Evolutionary conservation across 2,329 filamentous ascomycete species (phyloP).

Genomic region (Colletotrichum caudatum): DNA sequence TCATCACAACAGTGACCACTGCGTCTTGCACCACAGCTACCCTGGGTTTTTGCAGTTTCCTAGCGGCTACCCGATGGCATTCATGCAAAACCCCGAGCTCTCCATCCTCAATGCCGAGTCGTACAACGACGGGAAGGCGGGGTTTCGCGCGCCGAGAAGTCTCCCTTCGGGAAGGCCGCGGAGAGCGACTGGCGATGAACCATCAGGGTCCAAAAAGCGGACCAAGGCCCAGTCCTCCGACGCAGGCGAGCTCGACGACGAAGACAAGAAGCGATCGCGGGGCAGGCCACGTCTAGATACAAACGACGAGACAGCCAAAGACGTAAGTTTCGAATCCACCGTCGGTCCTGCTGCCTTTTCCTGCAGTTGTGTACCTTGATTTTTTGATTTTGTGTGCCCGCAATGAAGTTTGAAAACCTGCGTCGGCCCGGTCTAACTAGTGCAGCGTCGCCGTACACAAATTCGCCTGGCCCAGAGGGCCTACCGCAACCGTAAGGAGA

Average conservation of each 20-base stretch:
- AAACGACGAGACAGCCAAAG: slow-evolving; percentile 81
- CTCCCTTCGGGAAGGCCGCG: slow-evolving; percentile 40
- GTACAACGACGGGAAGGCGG: slow-evolving; percentile 53
- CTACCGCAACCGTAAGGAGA: slow-evolving; percentile 87
- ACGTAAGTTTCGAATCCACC: slow-evolving; percentile 68
- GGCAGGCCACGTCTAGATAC: slow-evolving; percentile 81
- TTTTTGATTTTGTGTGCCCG: neutral
- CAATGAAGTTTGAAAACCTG: neutral
- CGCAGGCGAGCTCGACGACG: slow-evolving; percentile 53
- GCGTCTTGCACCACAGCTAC: slow-evolving; percentile 12
- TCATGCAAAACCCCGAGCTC: slow-evolving; percentile 50
- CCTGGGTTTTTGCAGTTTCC: slow-evolving; percentile 27
- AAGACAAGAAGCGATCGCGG: slow-evolving; percentile 71
- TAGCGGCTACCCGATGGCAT: slow-evolving; percentile 18
- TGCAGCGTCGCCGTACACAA: slow-evolving; percentile 82
- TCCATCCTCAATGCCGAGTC: slow-evolving; percentile 62
- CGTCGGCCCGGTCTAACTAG: slow-evolving; percentile 43
- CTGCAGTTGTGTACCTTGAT: neutral
- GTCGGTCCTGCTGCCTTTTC: slow-evolving; percentile 21
- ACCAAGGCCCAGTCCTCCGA: slow-evolving; percentile 46
- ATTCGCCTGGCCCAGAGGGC: slow-evolving; percentile 88
- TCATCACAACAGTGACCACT: slow-evolving; percentile 15
- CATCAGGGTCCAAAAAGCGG: slow-evolving; percentile 48
- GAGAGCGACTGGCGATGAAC: slow-evolving; percentile 21
- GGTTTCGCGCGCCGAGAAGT: slow-evolving; percentile 41